phyloP scores from a whole-genome alignment of 2,329 filamentous ascomycete genomes.

The Apiospora pterosperma region DNA sequence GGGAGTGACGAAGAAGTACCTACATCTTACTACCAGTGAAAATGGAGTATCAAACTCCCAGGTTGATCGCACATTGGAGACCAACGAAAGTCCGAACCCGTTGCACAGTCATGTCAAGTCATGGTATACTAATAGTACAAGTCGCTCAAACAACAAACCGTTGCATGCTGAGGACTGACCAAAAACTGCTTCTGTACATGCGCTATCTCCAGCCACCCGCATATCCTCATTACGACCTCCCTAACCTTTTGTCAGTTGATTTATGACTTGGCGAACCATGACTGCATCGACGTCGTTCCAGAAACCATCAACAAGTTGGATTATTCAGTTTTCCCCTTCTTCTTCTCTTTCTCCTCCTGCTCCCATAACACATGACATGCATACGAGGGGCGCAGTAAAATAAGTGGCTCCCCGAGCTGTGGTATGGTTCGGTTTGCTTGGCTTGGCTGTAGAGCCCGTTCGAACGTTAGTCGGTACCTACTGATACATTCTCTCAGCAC shows the following conservation, averaged over 20 bases:
- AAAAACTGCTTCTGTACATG: background rate
- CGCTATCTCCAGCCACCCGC: background rate
- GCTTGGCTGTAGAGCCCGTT: too few species aligned
- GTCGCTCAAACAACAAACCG: background rate
- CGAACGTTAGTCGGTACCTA: too few species aligned
- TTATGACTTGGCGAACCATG: background rate
- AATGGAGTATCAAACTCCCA: too few species aligned
- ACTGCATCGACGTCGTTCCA: background rate
- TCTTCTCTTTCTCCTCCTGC: background rate
- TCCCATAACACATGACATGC: background rate
- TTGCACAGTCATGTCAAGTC: background rate
- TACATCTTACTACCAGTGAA: background rate
- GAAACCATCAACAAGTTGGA: background rate
- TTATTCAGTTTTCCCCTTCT: background rate
- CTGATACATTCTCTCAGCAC: too few species aligned
- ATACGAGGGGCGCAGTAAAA: background rate
- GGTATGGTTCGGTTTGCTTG: too few species aligned
- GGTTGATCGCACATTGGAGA: background rate
- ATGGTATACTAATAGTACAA: background rate
- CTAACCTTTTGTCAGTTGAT: background rate
- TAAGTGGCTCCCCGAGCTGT: background rate
- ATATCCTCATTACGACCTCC: background rate
- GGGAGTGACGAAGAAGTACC: background rate
- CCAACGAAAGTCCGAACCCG: background rate
- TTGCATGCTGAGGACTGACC: background rate